Base-by-base conservation (phyloP, 139 green algal species). In the Ostreobium quekettii region DNA sequence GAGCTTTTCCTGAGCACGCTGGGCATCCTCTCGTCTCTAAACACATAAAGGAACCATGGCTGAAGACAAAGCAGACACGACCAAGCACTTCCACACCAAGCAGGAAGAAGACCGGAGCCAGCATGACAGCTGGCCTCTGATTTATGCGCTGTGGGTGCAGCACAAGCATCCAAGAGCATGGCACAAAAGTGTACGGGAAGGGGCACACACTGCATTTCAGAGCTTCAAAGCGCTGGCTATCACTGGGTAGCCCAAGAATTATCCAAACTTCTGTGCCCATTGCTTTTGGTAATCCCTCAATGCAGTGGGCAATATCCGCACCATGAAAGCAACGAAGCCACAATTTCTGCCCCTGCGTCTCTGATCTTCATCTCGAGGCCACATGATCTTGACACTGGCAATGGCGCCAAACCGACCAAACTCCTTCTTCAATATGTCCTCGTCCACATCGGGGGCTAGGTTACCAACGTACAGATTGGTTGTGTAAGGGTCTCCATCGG, bases 291-390 rank as follows among this genome's bases (percentile, higher is more conserved):
- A 1, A 1, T 29, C 35, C 58, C 42, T 26, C 3, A 24, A 15
- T 36, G 15, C 47, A 36, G 30, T 38, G n/a, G n/a, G n/a, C n/a
- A n/a, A n/a, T n/a, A n/a, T n/a, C 61, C 82, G 4, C 73, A 92
- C 86, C 93, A 97, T 98, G 81, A 97, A 98, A 2, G 90, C 89
- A 26, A 98, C 90, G 74, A 97, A 98, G 65, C 93, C 93, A 71
- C 78, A 93, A 80, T 97, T 97, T 47, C 88, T 76, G 5, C 77
- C 81, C n/a, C 86, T 78, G 26, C 80, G 74, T 26, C 83, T 80
- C 80, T 97, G 87, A 71, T 97, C 92, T 65, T 97, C 93, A 36
- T 92, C 86, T 15, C 93, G 79, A 2, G 93, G 93, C 93, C 93
- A 98, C 91, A 98, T 97, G 47, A 98, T 86, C 78, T 98, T 98